Base-by-base conservation (phyloP, 129 eudicot genomes). In the Centaurea solstitialis region DNA sequence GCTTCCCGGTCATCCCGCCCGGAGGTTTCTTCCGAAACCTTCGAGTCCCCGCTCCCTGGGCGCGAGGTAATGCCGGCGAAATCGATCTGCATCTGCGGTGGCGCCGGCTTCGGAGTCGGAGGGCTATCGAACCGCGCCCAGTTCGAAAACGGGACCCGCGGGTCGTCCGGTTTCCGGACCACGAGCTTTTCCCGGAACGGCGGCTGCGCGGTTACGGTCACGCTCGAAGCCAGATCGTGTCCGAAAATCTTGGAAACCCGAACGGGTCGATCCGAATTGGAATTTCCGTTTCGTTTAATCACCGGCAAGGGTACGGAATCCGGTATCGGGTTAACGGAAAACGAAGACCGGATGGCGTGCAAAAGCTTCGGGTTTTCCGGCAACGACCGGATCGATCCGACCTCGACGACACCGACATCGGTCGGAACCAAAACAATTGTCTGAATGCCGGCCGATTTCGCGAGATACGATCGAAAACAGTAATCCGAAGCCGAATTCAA, bases 361-460 rank as follows among this genome's bases (percentile, higher is more conserved):
- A 95, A 12, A 57, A 93, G 62, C 61, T 87, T 89, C 13, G 68
- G 53, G 76, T 79, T 89, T 73, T 95, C 99, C 0, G 91, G 89
- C 4, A 93, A 41, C 0, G 90, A 80, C 6, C 91, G 88, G 18
- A 93, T 85, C 0, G 98, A 95, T 41, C 98, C 98, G 64, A 95
- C 88, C 35, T 95, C 99, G 11, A 93, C 80, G 4, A 93, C 97
- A 0, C 99, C 98, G 24, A 79, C 78, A 62, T 90, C 93, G 6
- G 98, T 93, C 0, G 99, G 99, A 65, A 95, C 84, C 91, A 95
- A 75, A 79, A 88, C 97, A 24, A 95, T 75, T 0, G 99, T 95
- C 43, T 88, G 97, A 87, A 95, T 88, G 30, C 98, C 97, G 22
- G 98, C 98, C 18, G 91, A 84, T 80, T 91, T 93, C 1, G 98